Percentiles rank a stretch among this genome's conserved stretches.
Evolutionary conservation across 306 rosid genomes (phyloP).

Genomic region (Rosa chinensis): DNA sequence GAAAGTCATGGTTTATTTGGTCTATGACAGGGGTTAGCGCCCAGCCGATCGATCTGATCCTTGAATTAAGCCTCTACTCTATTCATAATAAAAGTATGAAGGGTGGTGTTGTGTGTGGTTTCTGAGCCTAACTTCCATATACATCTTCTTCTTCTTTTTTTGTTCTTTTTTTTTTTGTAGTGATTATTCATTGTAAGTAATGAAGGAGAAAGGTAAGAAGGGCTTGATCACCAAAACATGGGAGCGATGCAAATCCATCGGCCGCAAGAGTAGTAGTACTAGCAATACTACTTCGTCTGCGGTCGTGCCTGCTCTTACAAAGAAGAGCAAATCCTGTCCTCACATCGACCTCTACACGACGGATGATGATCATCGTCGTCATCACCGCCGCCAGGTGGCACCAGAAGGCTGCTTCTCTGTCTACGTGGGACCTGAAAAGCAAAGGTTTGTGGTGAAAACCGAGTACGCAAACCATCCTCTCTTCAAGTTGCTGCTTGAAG

Average conservation of each 20-base stretch:
- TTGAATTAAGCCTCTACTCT: background rate
- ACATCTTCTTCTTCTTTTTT: background rate
- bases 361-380: background rate
- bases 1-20: constrained; percentile 54
- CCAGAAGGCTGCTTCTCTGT: constrained; percentile 80
- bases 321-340: constrained; percentile 60
- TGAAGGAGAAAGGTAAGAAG: constrained; percentile 34
- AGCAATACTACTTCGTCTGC: background rate
- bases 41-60: background rate
- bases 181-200: background rate
- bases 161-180: background rate
- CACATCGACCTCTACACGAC: background rate
- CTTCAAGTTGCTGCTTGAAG: constrained; percentile 74
- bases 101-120: constrained; percentile 4
- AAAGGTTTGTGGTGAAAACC: constrained; percentile 61
- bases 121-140: constrained; percentile 9
- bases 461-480: constrained; percentile 74
- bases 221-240: constrained; percentile 67
- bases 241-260: constrained; percentile 80
- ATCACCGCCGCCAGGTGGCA: constrained; percentile 25
- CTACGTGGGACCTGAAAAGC: constrained; percentile 71
- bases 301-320: constrained; percentile 15
- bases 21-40: constrained; percentile 70
- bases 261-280: constrained; percentile 19
- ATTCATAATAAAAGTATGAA: background rate